Evolutionary conservation across 1,284 basidiomycete genomes (phyloP), one percentile per base, ranked within the genome.

Genomic region (Taiwanofungus camphoratus): DNA sequence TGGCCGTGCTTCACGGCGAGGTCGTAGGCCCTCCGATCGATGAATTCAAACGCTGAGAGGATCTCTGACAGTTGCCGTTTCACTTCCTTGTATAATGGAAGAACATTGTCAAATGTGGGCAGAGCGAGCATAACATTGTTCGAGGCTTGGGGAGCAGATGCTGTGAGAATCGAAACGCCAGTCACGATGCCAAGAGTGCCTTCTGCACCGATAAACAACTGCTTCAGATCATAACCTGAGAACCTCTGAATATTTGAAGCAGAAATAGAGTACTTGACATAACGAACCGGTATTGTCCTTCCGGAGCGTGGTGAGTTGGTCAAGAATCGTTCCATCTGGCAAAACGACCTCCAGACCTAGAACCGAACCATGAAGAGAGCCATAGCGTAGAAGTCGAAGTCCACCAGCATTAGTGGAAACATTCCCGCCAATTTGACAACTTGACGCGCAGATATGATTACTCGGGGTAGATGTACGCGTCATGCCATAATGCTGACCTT

Each of bases 371-470:
- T 97, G 96, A 5, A 99, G 71, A 35, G 91, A 94, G 31, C 96
- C 96, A 60, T 99, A 99, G 23, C 96, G 81, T 36, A 99, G 69
- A 35, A 99, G 75, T 2, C 96, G 82, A 5, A 99, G 76, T 19
- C 96, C 96, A 32, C 96, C 96, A 23, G 96, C 96, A 61, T 99
- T 99, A 9, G 96, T 99, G 0, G 96, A 86, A 23, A 99, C 78
- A 61, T 99, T 99, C 27, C 96, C 96, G 42, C 96, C 96, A 53
- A 99, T 96, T 58, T 98, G 95, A 68, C 96, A 99, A 54, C 88
- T 91, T 21, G 1, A 15, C 11, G 16, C 9, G 23, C 20, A 13
- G 9, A 18, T 7, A 40, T 39, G 19, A 20, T 7, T 36, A 15
- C 7, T 20, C 26, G n/a, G 34, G 13, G 32, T 20, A 19, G 7